A percentile compares a stretch with the other conserved stretches of the same genome.
These are phyloP conservation scores for Salix udensis DNA, from an alignment of 345 rosid genomes.

Conservation along the genomic window DNA sequence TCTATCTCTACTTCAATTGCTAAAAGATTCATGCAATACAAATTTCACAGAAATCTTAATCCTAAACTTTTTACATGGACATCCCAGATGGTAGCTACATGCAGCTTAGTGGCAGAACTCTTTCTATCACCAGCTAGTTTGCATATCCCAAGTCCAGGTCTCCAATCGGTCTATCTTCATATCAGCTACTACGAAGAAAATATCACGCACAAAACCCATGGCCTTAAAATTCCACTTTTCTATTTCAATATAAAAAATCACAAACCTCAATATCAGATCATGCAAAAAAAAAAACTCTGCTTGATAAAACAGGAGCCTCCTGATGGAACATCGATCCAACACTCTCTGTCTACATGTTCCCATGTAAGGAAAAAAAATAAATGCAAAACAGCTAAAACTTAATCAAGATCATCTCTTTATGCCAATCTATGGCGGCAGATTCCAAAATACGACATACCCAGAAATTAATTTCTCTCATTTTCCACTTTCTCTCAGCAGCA, in stretches of 20 bases:
- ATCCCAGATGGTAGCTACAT: not conserved
- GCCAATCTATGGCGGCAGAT: not conserved
- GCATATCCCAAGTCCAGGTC: constrained; percentile 2
- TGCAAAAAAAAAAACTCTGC: not conserved
- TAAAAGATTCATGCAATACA: not conserved
- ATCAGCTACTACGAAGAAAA: constrained; percentile 1
- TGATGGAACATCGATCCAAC: not conserved
- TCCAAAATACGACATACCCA: not conserved
- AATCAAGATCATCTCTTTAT: not conserved
- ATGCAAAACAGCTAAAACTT: not conserved
- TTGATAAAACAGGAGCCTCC: not conserved
- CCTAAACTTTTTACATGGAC: not conserved
- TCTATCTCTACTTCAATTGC: not conserved
- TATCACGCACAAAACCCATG: not conserved
- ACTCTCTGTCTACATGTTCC: not conserved
- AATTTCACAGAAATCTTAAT: not conserved
- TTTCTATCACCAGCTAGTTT: not conserved
- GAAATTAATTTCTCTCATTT: not conserved
- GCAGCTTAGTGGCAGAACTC: not conserved
- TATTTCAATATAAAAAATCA: not conserved
- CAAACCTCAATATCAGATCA: not conserved
- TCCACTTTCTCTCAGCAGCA: not conserved
- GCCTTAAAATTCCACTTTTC: not conserved
- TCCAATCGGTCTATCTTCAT: not conserved
- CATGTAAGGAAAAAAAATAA: not conserved